Base-by-base conservation (phyloP, 306 rosid genomes). In the Prunus fruticosa region DNA sequence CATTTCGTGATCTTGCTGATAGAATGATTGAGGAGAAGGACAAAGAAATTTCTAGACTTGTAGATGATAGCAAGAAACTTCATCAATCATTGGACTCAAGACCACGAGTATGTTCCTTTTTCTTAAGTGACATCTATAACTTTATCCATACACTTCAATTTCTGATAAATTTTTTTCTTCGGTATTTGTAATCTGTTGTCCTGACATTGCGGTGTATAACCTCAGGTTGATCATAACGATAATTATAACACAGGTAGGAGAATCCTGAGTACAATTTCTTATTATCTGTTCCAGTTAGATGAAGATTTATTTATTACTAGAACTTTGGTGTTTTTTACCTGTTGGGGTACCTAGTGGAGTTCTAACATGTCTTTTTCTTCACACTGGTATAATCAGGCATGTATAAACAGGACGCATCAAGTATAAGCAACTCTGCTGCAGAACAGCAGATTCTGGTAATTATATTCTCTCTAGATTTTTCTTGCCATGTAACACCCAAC, bases 391-490 rank as follows among this genome's bases (percentile, higher is more conserved):
- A 50, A 28, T 74, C 92, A 96, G 99, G 79, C 79, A 80, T 76
- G 82, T 83, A 88, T 81, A 88, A 86, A 81, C 87, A 82, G 82
- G 99, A 92, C 64, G 25, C 85, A 20, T 79, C 80, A 56, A 87
- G 79, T 80, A 71, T 88, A 78, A 89, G 88, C 78, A 79, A 90
- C 83, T 76, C 96, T 6, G 86, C 79, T 14, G 96, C 90, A 67
- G 99, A 96, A 82, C 98, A 96, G 81, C 98, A 92, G 84, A 96
- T 96, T 88, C 88, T 96, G 97, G 99, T 96, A 76, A 49, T 69
- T 38, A 46, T 77, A 63, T 69, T 51, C 79, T 75, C 72, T 81
- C 70, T 69, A 58, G 60, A 71, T 57, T 28, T 34, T 53, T 64
- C 6, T 45, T 63, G 49, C 69, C 51, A 63, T 77, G 56, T 49